Conservation (phyloP, 768 basidiomycete species). For the Kwoniella shandongensis region DNA sequence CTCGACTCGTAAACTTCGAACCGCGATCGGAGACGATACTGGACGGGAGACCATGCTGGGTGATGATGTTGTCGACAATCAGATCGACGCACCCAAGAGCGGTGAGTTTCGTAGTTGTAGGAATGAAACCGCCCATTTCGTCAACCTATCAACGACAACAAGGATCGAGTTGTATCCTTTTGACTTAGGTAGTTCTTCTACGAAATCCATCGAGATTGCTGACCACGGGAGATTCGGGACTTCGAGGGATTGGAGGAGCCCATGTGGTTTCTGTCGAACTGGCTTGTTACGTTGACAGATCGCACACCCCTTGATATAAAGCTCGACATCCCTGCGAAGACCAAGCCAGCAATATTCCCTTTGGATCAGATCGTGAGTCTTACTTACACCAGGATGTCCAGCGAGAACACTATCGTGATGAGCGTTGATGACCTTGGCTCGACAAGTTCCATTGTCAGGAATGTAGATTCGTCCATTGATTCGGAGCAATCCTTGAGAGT, state of each 20-base stretch:
- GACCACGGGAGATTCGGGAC: slow-evolving; percentile 51
- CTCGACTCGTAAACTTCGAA: slow-evolving; percentile 35
- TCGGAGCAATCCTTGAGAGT: too few species aligned
- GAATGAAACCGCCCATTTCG: slow-evolving; percentile 57
- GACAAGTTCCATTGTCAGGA: too few species aligned
- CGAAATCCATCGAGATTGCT: slow-evolving; percentile 56
- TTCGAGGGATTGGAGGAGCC: slow-evolving; percentile 47
- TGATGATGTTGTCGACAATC: slow-evolving; percentile 17
- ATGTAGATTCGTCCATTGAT: too few species aligned
- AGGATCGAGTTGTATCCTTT: slow-evolving; percentile 55
- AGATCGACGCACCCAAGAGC: slow-evolving; percentile 45
- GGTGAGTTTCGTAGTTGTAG: slow-evolving; percentile 45
- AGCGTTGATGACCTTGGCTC: background rate
- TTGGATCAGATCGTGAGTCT: slow-evolving; percentile 51
- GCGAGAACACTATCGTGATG: slow-evolving; percentile 5
- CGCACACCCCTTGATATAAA: slow-evolving; percentile 55
- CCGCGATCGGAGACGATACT: slow-evolving; percentile 47
- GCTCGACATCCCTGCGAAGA: slow-evolving; percentile 21
- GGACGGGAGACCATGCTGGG: slow-evolving; percentile 38
- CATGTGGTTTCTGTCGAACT: slow-evolving; percentile 54
- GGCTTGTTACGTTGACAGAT: slow-evolving; percentile 54
- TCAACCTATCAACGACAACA: slow-evolving; percentile 56
- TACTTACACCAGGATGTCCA: slow-evolving; percentile 56
- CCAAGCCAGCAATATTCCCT: slow-evolving; percentile 56
- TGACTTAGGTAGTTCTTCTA: slow-evolving; percentile 48